Conservation (phyloP, 139 green algal species). For the Microglena sp. region DNA sequence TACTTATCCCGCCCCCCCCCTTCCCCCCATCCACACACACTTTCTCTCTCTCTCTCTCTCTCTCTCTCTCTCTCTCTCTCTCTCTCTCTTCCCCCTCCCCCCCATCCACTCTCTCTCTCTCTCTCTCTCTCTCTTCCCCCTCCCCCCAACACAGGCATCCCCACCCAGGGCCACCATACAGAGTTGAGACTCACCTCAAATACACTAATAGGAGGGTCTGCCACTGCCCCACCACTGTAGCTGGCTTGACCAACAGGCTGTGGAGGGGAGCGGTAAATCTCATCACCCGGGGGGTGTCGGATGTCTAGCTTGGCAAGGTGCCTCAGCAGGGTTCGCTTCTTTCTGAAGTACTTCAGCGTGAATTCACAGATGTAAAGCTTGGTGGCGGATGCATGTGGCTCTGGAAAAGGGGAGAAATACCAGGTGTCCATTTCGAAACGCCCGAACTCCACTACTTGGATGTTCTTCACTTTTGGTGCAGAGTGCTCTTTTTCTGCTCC, state of each 20-base stretch:
- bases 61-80: no score
- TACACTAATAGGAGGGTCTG: slow-evolving; percentile 65
- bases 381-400: slow-evolving; percentile 84
- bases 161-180: no score
- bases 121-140: no score
- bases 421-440: slow-evolving; percentile 93
- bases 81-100: no score
- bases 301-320: slow-evolving; percentile 85
- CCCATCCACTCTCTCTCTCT: no score
- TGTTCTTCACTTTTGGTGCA: not conserved
- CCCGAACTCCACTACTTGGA: slow-evolving; percentile 81
- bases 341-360: slow-evolving; percentile 83
- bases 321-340: slow-evolving; percentile 75
- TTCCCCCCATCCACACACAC: no score
- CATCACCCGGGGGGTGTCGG: slow-evolving; percentile 81
- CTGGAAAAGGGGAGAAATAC: slow-evolving; percentile 95
- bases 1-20: no score
- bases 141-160: no score
- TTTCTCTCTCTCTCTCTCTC: no score
- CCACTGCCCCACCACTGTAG: slow-evolving; percentile 40
- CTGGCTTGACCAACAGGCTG: slow-evolving; percentile 32
- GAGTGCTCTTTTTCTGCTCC: no score
- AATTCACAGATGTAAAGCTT: slow-evolving; percentile 91
- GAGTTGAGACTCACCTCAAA: no score
- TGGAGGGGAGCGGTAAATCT: slow-evolving; percentile 78